A percentile compares a stretch with the other conserved stretches of the same genome.
Evolutionary conservation across 768 basidiomycete species (phyloP).

Genomic region (Trametes cinnabarina): DNA sequence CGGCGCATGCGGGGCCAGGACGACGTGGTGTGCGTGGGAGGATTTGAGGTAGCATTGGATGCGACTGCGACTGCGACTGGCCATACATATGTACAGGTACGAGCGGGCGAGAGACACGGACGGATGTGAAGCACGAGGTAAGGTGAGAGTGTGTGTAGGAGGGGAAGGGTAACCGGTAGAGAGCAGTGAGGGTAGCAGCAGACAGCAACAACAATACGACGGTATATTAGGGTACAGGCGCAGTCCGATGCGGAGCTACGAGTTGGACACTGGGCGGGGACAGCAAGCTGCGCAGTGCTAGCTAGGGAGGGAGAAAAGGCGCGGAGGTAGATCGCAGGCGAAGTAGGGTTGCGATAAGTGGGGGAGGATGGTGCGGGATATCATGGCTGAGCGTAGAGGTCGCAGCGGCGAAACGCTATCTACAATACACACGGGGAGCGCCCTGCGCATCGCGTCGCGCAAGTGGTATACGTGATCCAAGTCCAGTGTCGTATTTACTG

Average conservation of each 20-base stretch:
- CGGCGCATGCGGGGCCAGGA: neutral
- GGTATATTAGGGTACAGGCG: slow-evolving; percentile 13
- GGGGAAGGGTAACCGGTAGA: neutral
- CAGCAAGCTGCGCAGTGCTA: neutral
- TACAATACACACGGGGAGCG: neutral
- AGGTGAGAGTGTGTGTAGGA: neutral
- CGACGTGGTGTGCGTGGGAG: neutral
- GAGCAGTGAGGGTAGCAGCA: slow-evolving; percentile 5
- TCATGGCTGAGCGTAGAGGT: too few species aligned
- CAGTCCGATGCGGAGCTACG: slow-evolving; percentile 7
- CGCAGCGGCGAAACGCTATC: neutral
- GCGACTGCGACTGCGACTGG: neutral
- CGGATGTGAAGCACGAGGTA: neutral
- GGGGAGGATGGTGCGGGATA: neutral
- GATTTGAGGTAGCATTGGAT: neutral
- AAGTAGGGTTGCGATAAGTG: neutral
- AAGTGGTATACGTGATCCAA: neutral
- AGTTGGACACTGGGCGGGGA: neutral
- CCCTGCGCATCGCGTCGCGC: neutral
- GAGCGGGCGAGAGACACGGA: neutral
- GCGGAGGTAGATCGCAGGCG: neutral
- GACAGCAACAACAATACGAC: slow-evolving; percentile 10
- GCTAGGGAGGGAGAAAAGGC: neutral
- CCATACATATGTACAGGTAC: slow-evolving; percentile 5
- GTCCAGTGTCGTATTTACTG: neutral